Conservation (phyloP, 1,284 basidiomycete species). For the Cutaneotrichosporon daszewskae region DNA sequence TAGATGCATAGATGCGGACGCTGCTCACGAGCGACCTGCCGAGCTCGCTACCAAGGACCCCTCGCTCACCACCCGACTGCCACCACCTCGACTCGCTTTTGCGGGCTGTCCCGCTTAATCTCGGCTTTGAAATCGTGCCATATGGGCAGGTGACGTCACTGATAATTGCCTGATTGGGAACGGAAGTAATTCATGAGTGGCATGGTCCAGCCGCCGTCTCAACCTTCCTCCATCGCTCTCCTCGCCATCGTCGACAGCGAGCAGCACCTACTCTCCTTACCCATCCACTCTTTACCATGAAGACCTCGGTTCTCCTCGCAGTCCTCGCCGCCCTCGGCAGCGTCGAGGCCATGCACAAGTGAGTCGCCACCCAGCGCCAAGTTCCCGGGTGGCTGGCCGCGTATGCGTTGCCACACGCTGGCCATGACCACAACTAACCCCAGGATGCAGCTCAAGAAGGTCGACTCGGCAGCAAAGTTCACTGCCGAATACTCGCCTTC, state of each 20-base stretch:
- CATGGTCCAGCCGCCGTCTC: too few species aligned
- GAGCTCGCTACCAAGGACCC: too few species aligned
- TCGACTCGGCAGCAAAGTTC: conserved; percentile 51
- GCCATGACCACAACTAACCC: background rate
- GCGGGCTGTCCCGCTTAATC: too few species aligned
- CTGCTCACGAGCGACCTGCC: too few species aligned
- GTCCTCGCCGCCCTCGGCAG: conserved; percentile 58
- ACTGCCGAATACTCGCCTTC: conserved; percentile 53
- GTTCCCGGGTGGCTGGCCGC: conserved; percentile 18
- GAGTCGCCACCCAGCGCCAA: conserved; percentile 24
- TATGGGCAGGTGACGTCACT: too few species aligned
- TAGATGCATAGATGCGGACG: background rate
- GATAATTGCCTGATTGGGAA: background rate
- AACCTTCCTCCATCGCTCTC: too few species aligned
- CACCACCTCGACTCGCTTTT: too few species aligned
- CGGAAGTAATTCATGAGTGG: background rate
- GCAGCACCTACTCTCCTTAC: conserved; percentile 8
- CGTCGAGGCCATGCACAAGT: conserved; percentile 43
- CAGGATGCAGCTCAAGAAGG: conserved; percentile 80
- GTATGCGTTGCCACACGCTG: conserved; percentile 31
- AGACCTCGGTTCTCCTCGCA: conserved; percentile 53
- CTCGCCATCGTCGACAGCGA: background rate
- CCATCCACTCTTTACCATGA: conserved; percentile 60
- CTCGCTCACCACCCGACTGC: too few species aligned
- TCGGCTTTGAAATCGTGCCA: too few species aligned